Percentiles rank a stretch among this genome's conserved stretches.
Evolutionary conservation across 441 rosid species (phyloP).

Genomic region (Populus hybrid): DNA sequence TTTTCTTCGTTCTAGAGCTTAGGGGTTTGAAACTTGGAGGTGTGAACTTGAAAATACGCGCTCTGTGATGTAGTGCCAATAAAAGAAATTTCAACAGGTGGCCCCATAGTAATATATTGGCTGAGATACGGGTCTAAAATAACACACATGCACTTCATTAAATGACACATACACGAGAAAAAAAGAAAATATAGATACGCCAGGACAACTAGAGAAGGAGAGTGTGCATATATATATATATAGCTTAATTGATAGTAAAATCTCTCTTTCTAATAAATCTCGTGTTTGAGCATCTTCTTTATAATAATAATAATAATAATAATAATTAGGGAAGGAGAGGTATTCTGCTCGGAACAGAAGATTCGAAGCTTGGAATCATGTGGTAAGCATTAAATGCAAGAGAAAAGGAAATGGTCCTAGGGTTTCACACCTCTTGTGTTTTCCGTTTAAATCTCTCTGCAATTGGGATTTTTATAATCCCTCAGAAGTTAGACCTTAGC

Average conservation of each 20-base stretch:
- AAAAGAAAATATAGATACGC: neutral
- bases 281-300: no score
- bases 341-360: conserved; percentile 38
- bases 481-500: conserved; percentile 33
- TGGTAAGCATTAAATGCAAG: conserved; percentile 60
- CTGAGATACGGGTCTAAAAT: conserved; percentile 8
- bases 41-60: conserved; percentile 19
- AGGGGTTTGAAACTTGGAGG: conserved; percentile 33
- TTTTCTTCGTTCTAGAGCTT: conserved; percentile 27
- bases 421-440: conserved; percentile 23
- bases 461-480: conserved; percentile 22
- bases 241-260: no score
- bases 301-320: no score
- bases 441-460: conserved; percentile 31
- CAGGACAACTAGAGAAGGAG: conserved; percentile 28
- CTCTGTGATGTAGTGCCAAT: conserved; percentile 17
- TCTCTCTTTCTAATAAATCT: no score
- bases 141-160: conserved; percentile 8
- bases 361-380: conserved; percentile 62
- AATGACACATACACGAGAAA: conserved; percentile 10
- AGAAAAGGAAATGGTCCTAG: conserved; percentile 36
- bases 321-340: conserved; percentile 21
- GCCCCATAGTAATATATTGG: neutral
- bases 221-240: no score
- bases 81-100: conserved; percentile 13